These are phyloP conservation scores for Aleurites moluccanus DNA, from an alignment of 441 rosid species.

Conservation along the genomic window DNA sequence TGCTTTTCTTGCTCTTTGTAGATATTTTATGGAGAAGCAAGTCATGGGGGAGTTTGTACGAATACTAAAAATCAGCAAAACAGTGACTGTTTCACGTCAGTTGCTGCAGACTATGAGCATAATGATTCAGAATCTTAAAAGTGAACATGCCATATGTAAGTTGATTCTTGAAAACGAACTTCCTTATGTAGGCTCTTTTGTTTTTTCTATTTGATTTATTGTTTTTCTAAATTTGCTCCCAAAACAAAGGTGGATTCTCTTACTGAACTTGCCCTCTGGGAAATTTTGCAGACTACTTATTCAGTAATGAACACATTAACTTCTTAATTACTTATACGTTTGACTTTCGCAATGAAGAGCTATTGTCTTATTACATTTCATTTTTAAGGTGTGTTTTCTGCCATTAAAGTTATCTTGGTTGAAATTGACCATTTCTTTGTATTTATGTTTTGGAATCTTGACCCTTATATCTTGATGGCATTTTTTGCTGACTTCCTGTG, in stretches of 20 bases:
- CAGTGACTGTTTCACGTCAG: conserved; percentile 74
- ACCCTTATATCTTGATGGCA: no score
- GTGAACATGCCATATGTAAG: conserved; percentile 94
- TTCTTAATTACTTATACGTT: conserved; percentile 81
- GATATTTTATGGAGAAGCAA: conserved; percentile 98
- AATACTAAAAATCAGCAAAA: conserved; percentile 65
- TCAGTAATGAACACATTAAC: conserved; percentile 97
- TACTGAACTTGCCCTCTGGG: conserved; percentile 18
- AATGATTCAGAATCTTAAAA: conserved; percentile 92
- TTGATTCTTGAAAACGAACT: conserved; percentile 18
- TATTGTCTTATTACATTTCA: conserved; percentile 92
- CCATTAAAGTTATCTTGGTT: neutral
- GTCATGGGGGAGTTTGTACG: conserved; percentile 98
- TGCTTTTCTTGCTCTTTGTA: conserved; percentile 30
- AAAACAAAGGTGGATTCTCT: neutral
- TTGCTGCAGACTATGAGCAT: conserved; percentile 97
- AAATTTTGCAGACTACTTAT: conserved; percentile 81
- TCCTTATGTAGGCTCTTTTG: conserved; percentile 3
- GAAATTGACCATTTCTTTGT: conserved; percentile 9
- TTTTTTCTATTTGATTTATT: neutral
- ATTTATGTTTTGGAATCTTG: conserved; percentile 11
- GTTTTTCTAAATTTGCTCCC: neutral
- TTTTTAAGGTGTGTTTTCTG: conserved; percentile 72
- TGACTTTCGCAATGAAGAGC: conserved; percentile 95
- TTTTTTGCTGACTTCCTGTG: conserved; percentile 24